Conservation (phyloP, 805 yeast genomes). For the Scheffersomyces amazonensis region DNA sequence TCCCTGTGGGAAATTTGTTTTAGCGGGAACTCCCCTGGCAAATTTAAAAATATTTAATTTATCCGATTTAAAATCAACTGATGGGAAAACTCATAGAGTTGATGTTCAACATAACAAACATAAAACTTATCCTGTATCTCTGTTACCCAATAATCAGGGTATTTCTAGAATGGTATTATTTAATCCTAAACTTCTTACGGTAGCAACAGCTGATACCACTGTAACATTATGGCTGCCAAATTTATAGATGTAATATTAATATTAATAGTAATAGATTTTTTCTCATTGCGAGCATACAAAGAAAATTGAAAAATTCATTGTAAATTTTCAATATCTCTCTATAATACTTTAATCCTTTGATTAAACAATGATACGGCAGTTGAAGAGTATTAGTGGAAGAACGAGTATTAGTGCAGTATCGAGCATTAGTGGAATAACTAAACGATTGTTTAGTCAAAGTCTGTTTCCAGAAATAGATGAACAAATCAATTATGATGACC, state of each 20-base stretch:
- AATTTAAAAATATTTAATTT: slow-evolving; percentile 29
- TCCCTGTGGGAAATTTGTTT: slow-evolving; percentile 38
- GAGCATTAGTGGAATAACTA: no score
- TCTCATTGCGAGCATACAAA: no score
- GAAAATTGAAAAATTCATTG: no score
- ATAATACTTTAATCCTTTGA: no score
- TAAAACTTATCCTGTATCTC: slow-evolving; percentile 19
- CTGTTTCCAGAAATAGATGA: neutral
- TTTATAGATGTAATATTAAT: neutral
- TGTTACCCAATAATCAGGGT: slow-evolving; percentile 21
- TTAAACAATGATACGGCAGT: no score
- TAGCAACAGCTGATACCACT: slow-evolving; percentile 61
- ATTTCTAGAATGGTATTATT: slow-evolving; percentile 52
- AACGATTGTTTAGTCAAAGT: no score
- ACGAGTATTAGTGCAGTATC: no score
- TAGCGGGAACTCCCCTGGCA: slow-evolving; percentile 28
- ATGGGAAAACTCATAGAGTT: slow-evolving; percentile 14
- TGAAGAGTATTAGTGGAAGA: no score
- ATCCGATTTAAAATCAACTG: slow-evolving; percentile 13
- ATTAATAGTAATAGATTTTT: no score
- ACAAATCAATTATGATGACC: neutral
- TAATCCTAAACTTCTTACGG: slow-evolving; percentile 57
- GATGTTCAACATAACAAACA: slow-evolving; percentile 15
- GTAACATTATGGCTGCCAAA: slow-evolving; percentile 38
- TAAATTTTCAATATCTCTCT: no score